Evolutionary conservation across 495 filamentous ascomycete species (phyloP), one percentile per base, ranked within the genome.

Genomic region (Aspergillus incahuasiensis): DNA sequence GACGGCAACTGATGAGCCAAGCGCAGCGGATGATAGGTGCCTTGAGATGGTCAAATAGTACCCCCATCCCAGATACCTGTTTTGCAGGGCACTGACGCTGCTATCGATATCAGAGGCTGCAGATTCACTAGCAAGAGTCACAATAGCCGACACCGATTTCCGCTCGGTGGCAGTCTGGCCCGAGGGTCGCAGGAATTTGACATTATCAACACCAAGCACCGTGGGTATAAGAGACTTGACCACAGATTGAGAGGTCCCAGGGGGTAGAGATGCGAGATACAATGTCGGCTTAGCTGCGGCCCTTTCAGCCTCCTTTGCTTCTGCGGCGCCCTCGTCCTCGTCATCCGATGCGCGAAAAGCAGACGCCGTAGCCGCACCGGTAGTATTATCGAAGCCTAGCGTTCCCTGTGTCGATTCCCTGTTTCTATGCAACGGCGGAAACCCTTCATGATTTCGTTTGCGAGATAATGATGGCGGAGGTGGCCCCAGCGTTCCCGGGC

Each of bases 241-340:
- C 46, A 82, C 81, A 21, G 86, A 84, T 1, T 79, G 82, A 4
- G 89, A 91, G 16, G 84, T 90, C 3, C 81, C 81, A 0, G 76
- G 83, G 41, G 80, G 85, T 35, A 82, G 71, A 16, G 76, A 82
- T 15, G 75, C 79, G 22, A 97, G 75, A 35, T 87, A 86, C n/a
- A 97, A 65, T 0, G 91, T 95, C n/a, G 91, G 92, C 64, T 90
- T 92, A 15, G 92, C 84, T 52, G 84, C 83, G 35, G 86, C 85
- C 59, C 84, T 86, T 58, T 94, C 89, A 32, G 84, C 83, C 12
- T 83, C 80, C 51, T 74, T 77, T 43, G 68, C 54, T 55, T 76
- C 74, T 12, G 68, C 64, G 32, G 63, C 56, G 13, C 68, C 68
- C 47, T 85, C 77, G 40, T 81, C 73, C 58, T 81, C 76, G 56